Evolutionary conservation across 225 moss, liverwort and hornwort species (phyloP).

Genomic region (Pseudisothecium myosuroides): DNA sequence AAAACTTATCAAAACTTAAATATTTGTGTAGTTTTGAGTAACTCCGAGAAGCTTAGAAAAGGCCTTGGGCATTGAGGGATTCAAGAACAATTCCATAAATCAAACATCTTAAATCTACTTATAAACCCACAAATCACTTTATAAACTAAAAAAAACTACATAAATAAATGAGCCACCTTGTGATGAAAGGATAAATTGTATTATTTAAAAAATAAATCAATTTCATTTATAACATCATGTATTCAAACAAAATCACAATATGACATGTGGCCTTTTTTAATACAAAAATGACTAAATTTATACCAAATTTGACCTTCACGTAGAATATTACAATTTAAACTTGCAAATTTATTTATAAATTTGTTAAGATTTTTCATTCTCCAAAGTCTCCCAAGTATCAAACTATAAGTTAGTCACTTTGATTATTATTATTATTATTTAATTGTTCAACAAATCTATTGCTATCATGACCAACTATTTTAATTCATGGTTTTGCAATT

Average conservation of each 20-base stretch:
- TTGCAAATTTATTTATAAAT: not conserved
- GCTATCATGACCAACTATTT: too few relatives aligned
- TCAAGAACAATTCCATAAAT: not conserved
- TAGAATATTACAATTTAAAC: too few relatives aligned
- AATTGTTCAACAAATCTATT: too few relatives aligned
- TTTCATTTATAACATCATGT: not conserved
- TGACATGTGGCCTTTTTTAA: too few relatives aligned
- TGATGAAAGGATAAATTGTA: not conserved
- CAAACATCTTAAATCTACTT: not conserved
- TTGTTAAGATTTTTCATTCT: not conserved
- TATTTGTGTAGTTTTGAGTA: not conserved
- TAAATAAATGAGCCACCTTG: not conserved
- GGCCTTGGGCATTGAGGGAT: not conserved
- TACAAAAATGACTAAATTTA: too few relatives aligned
- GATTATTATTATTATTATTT: too few relatives aligned
- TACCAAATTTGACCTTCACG: too few relatives aligned
- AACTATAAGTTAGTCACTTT: too few relatives aligned
- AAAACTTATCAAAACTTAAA: not conserved
- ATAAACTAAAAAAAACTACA: not conserved
- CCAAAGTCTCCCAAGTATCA: rapidly evolving
- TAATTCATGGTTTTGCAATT: too few relatives aligned
- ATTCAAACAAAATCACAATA: not conserved
- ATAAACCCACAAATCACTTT: not conserved
- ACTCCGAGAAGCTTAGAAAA: not conserved
- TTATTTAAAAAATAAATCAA: not conserved